phyloP scores from a whole-genome alignment of 108 stramenopile genomes.

The Cyclotella cryptica region DNA sequence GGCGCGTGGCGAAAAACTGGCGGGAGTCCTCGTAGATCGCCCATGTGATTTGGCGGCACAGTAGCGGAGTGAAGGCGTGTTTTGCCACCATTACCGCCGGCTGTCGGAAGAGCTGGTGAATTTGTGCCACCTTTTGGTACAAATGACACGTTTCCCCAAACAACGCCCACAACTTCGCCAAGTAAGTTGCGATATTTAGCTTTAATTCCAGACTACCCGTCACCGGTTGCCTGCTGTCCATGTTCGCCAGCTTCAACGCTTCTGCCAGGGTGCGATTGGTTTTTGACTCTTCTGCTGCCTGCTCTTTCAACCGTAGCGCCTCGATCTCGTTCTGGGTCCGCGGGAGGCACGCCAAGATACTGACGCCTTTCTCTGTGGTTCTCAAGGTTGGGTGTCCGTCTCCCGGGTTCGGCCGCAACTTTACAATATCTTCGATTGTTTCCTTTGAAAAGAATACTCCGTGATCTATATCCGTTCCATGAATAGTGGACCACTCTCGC shows the following conservation, averaged over 20 bases:
- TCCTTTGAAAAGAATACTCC: too few species aligned
- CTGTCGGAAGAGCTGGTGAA: too few species aligned
- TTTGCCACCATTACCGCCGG: too few species aligned
- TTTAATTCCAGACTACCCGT: too few species aligned
- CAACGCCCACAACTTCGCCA: too few species aligned
- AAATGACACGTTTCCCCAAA: too few species aligned
- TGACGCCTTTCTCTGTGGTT: too few species aligned
- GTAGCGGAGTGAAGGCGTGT: neutral
- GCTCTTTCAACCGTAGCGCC: neutral
- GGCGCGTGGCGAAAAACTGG: neutral
- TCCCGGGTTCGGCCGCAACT: neutral
- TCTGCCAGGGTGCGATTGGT: slow-evolving; percentile 15
- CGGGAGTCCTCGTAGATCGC: neutral
- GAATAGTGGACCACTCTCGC: neutral
- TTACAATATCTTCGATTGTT: slow-evolving; percentile 17
- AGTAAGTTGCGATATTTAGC: too few species aligned
- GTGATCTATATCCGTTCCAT: slow-evolving; percentile 8
- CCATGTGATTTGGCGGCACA: neutral
- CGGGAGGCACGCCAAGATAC: too few species aligned
- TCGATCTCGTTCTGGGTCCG: slow-evolving; percentile 6
- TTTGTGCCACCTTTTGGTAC: too few species aligned
- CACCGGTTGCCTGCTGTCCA: neutral
- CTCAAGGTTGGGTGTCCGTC: too few species aligned
- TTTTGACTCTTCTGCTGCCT: slow-evolving; percentile 2
- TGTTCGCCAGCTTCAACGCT: neutral